Conservation (phyloP, 2,329 filamentous ascomycete species). For the Ceratocystis colombiana region DNA sequence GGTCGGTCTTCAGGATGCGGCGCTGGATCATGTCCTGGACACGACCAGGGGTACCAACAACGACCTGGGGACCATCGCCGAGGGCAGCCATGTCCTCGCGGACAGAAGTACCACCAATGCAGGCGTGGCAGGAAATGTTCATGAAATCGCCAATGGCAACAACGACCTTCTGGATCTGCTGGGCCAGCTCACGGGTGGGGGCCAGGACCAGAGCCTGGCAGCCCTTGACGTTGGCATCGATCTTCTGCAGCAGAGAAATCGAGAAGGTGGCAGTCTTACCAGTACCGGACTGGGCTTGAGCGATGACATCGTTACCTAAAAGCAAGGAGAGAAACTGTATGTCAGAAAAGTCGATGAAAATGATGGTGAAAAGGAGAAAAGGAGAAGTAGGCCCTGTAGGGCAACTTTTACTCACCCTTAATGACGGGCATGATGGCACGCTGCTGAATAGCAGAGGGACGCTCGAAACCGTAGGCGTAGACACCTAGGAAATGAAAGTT, state of each 20-base stretch:
- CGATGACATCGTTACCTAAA: constrained; percentile 92
- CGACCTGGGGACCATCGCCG: constrained; percentile 89
- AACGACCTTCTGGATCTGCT: constrained; percentile 99
- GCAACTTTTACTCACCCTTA: constrained; percentile 60
- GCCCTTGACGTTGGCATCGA: constrained; percentile 87
- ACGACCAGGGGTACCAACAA: constrained; percentile 95
- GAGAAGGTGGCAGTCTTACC: constrained; percentile 99
- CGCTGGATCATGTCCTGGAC: constrained; percentile 99
- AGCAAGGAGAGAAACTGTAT: not conserved
- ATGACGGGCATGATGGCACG: constrained; percentile 99
- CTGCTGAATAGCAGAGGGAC: constrained; percentile 98
- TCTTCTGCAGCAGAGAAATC: constrained; percentile 97
- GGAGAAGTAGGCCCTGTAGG: not conserved
- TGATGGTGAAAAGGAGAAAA: not conserved
- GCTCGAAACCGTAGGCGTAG: constrained; percentile 99
- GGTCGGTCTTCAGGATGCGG: constrained; percentile 89
- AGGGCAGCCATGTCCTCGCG: constrained; percentile 98
- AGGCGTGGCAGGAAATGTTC: constrained; percentile 98
- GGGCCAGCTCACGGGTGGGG: constrained; percentile 94
- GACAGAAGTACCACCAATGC: constrained; percentile 96
- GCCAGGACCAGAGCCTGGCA: constrained; percentile 98
- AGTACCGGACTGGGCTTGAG: constrained; percentile 98
- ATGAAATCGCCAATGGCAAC: constrained; percentile 99
- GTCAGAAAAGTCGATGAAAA: not conserved
- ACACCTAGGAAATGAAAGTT: constrained; percentile 49